phyloP scores from a whole-genome alignment of 2,329 filamentous ascomycete genomes.

The Sarocladium strictum region DNA sequence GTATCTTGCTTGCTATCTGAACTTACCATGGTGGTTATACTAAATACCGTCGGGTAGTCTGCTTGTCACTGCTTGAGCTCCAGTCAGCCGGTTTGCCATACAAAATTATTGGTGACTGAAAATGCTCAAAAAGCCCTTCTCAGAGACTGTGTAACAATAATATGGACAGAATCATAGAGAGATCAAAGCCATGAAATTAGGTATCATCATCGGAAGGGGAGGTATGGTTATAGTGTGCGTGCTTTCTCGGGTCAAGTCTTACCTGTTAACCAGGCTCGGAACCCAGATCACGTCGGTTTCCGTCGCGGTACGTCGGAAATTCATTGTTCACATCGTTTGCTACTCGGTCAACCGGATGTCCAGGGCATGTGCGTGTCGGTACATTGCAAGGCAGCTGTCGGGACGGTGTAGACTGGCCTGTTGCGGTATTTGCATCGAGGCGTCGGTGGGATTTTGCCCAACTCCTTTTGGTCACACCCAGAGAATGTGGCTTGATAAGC shows the following conservation, averaged over 20 bases:
- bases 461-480: not conserved
- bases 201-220: conserved; percentile 6
- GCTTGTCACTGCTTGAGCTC: too few species aligned
- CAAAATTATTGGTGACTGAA: too few species aligned
- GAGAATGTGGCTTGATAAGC: not conserved
- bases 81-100: too few species aligned
- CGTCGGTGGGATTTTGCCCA: not conserved
- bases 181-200: conserved; percentile 4
- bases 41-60: too few species aligned
- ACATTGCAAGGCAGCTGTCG: not conserved
- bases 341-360: not conserved
- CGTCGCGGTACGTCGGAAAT: not conserved
- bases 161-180: conserved; percentile 9
- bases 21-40: too few species aligned
- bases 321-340: not conserved
- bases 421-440: not conserved
- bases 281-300: too few species aligned
- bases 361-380: not conserved
- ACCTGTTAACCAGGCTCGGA: too few species aligned
- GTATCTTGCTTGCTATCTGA: too few species aligned
- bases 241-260: not conserved
- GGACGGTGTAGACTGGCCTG: not conserved
- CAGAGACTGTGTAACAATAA: conserved; percentile 10
- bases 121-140: not conserved
- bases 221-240: too few species aligned